Percentiles rank a stretch among this genome's conserved stretches.
Conservation (phyloP, 2,329 filamentous ascomycete species). For the Huntiella decipiens region DNA sequence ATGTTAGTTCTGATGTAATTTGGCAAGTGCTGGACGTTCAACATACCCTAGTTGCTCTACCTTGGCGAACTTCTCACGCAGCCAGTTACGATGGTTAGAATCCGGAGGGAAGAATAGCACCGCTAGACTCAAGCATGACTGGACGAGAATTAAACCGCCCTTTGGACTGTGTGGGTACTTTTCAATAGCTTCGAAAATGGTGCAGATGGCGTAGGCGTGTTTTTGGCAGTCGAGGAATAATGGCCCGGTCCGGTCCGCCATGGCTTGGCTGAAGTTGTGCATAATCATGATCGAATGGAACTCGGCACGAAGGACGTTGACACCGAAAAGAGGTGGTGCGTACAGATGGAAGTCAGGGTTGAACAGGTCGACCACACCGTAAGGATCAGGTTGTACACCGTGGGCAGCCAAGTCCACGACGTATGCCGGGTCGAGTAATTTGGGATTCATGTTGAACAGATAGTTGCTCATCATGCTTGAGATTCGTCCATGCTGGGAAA, state of each 20-base stretch:
- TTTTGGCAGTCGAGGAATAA: constrained; percentile 34
- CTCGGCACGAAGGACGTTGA: constrained; percentile 58
- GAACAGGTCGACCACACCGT: constrained; percentile 42
- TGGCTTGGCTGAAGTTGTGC: constrained; percentile 55
- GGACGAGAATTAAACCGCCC: constrained; percentile 52
- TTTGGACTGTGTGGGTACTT: constrained; percentile 50
- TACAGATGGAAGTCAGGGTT: constrained; percentile 57
- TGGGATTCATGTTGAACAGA: constrained; percentile 39
- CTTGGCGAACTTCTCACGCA: constrained; percentile 56
- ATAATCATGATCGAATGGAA: constrained; percentile 64
- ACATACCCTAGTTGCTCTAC: constrained; percentile 65
- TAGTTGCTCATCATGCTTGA: constrained; percentile 30
- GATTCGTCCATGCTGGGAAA: constrained; percentile 37
- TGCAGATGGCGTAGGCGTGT: constrained; percentile 51
- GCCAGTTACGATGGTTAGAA: constrained; percentile 54
- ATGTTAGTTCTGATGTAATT: constrained; percentile 5
- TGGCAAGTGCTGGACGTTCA: not conserved
- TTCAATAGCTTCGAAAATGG: constrained; percentile 62
- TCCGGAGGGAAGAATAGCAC: constrained; percentile 66
- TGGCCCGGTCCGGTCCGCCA: constrained; percentile 31
- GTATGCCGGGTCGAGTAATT: constrained; percentile 29
- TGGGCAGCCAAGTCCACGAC: constrained; percentile 41
- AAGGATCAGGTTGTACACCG: constrained; percentile 17
- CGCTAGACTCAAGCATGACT: constrained; percentile 58
- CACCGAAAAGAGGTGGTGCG: constrained; percentile 48